Evolutionary conservation across 2,329 filamentous ascomycete genomes (phyloP).

Genomic region (Pseudogymnoascus sp.): DNA sequence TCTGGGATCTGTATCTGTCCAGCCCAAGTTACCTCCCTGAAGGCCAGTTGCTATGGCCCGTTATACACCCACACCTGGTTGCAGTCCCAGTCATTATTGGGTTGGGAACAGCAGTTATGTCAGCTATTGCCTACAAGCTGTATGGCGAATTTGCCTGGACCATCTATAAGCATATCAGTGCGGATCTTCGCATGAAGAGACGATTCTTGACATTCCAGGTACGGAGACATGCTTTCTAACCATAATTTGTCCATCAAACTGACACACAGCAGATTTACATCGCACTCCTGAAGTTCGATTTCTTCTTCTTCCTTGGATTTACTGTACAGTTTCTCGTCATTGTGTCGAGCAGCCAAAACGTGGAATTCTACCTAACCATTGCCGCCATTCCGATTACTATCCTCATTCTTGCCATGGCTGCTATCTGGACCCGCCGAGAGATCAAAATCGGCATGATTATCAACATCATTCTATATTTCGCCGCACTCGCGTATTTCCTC

Average conservation of each 20-base stretch:
- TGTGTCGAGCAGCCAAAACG: conserved; percentile 58
- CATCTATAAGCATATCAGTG: conserved; percentile 98
- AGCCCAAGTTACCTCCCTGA: conserved; percentile 34
- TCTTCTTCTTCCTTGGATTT: conserved; percentile 99
- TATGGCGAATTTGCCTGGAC: conserved; percentile 99
- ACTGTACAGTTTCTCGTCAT: conserved; percentile 97
- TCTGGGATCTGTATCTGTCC: conserved; percentile 41
- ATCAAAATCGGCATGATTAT: conserved; percentile 66
- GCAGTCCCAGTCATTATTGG: conserved; percentile 80
- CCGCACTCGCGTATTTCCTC: conserved; percentile 86
- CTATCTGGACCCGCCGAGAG: conserved; percentile 76
- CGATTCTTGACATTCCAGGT: conserved; percentile 96
- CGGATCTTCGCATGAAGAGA: conserved; percentile 93
- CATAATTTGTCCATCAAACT: neutral
- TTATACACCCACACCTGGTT: conserved; percentile 67
- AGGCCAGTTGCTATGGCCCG: conserved; percentile 50
- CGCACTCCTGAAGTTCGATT: conserved; percentile 94
- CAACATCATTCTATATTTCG: conserved; percentile 80
- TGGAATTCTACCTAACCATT: conserved; percentile 79
- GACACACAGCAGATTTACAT: conserved; percentile 75
- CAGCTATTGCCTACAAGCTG: conserved; percentile 80
- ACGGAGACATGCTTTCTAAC: conserved; percentile 22
- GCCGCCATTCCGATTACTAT: conserved; percentile 89
- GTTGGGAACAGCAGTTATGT: conserved; percentile 62
- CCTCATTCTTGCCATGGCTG: conserved; percentile 74